These are phyloP conservation scores for Lachancea waltii DNA, from an alignment of 805 yeast genomes.

Conservation along the genomic window DNA sequence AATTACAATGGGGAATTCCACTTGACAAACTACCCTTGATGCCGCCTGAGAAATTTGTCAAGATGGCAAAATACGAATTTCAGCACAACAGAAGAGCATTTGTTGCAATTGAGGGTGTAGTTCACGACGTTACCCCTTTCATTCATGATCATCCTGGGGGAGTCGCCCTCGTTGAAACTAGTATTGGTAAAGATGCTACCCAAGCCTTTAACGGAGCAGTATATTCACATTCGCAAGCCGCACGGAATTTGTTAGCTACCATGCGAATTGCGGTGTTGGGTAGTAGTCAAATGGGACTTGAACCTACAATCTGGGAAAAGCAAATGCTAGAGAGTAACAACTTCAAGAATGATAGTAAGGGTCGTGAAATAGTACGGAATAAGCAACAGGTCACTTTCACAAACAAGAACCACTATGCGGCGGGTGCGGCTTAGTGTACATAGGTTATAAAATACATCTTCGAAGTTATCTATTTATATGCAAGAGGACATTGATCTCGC, in stretches of 20 bases:
- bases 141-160: constrained; percentile 95
- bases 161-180: constrained; percentile 62
- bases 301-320: constrained; percentile 24
- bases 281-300: constrained; percentile 55
- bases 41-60: constrained; percentile 46
- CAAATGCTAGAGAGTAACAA: constrained; percentile 13
- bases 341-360: constrained; percentile 10
- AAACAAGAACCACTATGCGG: constrained; percentile 24
- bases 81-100: constrained; percentile 45
- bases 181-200: constrained; percentile 91
- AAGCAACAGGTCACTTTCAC: constrained; percentile 23
- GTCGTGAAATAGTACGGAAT: constrained; percentile 15
- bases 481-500: neutral
- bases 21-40: constrained; percentile 75
- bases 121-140: constrained; percentile 89
- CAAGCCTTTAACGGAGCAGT: constrained; percentile 94
- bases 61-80: constrained; percentile 36
- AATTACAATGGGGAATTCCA: constrained; percentile 91
- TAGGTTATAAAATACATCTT: neutral
- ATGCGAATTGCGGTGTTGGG: constrained; percentile 88
- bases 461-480: neutral
- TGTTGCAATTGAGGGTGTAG: constrained; percentile 82
- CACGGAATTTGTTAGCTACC: constrained; percentile 81
- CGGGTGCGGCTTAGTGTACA: constrained; percentile 21
- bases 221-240: constrained; percentile 88